Evolutionary conservation across 1,284 basidiomycete genomes (phyloP).

Genomic region (Papiliotrema flavescens): DNA sequence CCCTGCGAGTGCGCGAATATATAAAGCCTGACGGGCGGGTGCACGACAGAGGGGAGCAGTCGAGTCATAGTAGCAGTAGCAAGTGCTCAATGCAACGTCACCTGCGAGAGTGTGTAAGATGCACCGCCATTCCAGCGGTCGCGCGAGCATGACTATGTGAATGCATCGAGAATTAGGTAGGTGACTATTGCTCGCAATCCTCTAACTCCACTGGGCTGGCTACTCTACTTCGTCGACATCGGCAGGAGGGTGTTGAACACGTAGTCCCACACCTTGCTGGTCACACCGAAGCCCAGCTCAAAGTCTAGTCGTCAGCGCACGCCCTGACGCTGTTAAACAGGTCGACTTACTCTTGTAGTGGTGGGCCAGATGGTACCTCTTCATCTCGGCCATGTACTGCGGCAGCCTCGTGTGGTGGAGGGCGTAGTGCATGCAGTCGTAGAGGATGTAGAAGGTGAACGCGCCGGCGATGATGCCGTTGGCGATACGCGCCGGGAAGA

Average conservation of each 20-base stretch:
- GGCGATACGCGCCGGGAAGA: slow-evolving; percentile 82
- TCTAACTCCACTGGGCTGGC: neutral
- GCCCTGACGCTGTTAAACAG: neutral
- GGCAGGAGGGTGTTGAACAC: slow-evolving; percentile 81
- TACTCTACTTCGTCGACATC: slow-evolving; percentile 45
- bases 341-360: slow-evolving; percentile 74
- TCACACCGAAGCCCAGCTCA: slow-evolving; percentile 97
- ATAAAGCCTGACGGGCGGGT: slow-evolving; percentile 5
- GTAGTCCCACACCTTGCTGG: slow-evolving; percentile 89
- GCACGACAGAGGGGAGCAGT: too few species aligned
- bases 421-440: slow-evolving; percentile 90
- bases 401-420: slow-evolving; percentile 88
- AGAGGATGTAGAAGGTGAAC: slow-evolving; percentile 84
- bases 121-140: too few species aligned
- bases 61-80: too few species aligned
- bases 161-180: too few species aligned
- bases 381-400: slow-evolving; percentile 82
- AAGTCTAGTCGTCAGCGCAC: slow-evolving; percentile 57
- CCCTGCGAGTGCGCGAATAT: slow-evolving; percentile 39
- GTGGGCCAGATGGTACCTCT: slow-evolving; percentile 96
- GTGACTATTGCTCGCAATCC: too few species aligned
- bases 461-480: slow-evolving; percentile 91
- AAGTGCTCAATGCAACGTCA: too few species aligned
- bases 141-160: too few species aligned
- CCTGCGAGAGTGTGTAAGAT: too few species aligned